These are phyloP conservation scores for Nevesoporus exiguus DNA, from an alignment of 768 basidiomycete species.

Conservation along the genomic window DNA sequence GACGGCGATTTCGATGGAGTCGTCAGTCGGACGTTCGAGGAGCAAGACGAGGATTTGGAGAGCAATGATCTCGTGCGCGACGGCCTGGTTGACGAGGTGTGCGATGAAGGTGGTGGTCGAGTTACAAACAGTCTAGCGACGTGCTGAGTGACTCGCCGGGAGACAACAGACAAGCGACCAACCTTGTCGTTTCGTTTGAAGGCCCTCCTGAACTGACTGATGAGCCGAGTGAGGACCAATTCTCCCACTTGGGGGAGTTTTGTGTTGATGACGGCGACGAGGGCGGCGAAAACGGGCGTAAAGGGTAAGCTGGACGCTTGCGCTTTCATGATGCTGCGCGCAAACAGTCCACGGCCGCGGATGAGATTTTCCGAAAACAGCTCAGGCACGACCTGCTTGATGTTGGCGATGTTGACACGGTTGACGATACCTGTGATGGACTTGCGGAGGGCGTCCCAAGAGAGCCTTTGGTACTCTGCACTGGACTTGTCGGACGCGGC, in stretches of 20 bases:
- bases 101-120: constrained; percentile 90
- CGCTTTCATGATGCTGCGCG: constrained; percentile 96
- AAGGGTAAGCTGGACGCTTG: constrained; percentile 96
- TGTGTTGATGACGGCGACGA: constrained; percentile 94
- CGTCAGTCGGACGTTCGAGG: constrained; percentile 93
- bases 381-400: constrained; percentile 90
- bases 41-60: constrained; percentile 95
- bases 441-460: constrained; percentile 98
- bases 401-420: constrained; percentile 95
- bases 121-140: constrained; percentile 77
- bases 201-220: constrained; percentile 91
- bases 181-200: constrained; percentile 99
- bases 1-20: constrained; percentile 97
- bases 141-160: neutral
- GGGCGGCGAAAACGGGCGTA: constrained; percentile 93
- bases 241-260: constrained; percentile 97
- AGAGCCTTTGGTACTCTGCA: constrained; percentile 88
- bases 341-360: constrained; percentile 88
- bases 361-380: constrained; percentile 93
- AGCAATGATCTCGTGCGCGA: constrained; percentile 92
- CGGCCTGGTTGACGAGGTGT: constrained; percentile 89
- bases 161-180: constrained; percentile 19
- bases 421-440: constrained; percentile 99
- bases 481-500: constrained; percentile 79
- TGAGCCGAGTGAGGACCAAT: constrained; percentile 79